Base-by-base conservation (phyloP, 2,329 filamentous ascomycete genomes). In the Penicillium sp. region DNA sequence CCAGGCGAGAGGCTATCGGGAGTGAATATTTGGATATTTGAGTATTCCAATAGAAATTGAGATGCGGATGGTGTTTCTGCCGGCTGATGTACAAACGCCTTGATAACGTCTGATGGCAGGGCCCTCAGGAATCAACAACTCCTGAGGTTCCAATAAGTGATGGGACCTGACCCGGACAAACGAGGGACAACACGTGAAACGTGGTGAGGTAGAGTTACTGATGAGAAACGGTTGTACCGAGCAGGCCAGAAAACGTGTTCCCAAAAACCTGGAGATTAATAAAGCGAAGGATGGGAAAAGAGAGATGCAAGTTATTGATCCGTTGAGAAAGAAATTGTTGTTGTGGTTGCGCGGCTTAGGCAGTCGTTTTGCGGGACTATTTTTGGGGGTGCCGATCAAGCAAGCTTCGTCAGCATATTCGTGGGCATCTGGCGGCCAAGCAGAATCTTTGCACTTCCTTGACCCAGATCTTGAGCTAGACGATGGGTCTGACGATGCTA, bases 341-440 rank as follows among this genome's bases (percentile, higher is more conserved):
- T 31, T 38, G 49, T 49, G 44, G 49, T 62, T 53, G 49, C 55
- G 49, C 46, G 49, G 53, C 31, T 64, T 64, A 65, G 63, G 63
- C 63, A 62, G 64, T 56, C 60, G 55, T 60, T 64, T 64, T 66
- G 61, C 58, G 29, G 55, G 35, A 48, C 62, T 66, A 66, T 66
- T 66, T 66, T 66, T 64, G 64, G 64, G 26, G 54, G 48, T 41
- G 62, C 53, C 26, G 64, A 66, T 66, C 61, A 35, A 52, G 41
- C 59, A 49, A 53, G 60, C 60, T 58, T 54, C 60, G 60, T 62
- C 60, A 62, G 60, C 60, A 62, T 52, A 30, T 56, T 54, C 29
- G 59, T 31, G 52, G 47, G 59, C 55, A 19, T 41, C 30, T 38
- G n/a, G 35, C 35, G 26, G 35, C 35, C 35, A 41, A 41, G 13